Evolutionary conservation across 768 basidiomycete species (phyloP).

Genomic region (Naganishia antarctica): DNA sequence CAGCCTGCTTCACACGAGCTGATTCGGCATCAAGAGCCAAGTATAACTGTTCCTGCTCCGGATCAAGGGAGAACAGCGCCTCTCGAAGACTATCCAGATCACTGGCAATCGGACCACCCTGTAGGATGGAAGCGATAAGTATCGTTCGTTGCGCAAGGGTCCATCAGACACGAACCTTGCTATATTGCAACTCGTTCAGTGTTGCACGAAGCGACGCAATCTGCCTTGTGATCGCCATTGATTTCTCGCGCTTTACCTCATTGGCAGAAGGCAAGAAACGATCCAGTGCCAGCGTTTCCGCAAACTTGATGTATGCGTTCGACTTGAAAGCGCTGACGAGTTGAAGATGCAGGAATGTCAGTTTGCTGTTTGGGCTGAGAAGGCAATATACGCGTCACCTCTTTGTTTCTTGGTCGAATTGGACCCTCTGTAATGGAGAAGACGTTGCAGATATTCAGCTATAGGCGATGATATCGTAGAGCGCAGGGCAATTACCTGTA

Average conservation of each 20-base stretch:
- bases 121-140: background rate
- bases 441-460: conserved; percentile 25
- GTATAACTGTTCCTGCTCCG: conserved; percentile 34
- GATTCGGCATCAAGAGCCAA: conserved; percentile 34
- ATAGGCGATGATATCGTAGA: no score
- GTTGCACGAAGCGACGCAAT: conserved; percentile 64
- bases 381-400: conserved; percentile 1
- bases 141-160: no score
- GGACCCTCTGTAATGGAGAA: conserved; percentile 62
- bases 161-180: conserved; percentile 57
- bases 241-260: conserved; percentile 63
- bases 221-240: conserved; percentile 65
- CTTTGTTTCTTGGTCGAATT: conserved; percentile 49
- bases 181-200: conserved; percentile 62
- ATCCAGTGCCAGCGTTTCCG: conserved; percentile 80
- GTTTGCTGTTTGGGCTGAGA: background rate
- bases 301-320: conserved; percentile 89
- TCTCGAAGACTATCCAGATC: conserved; percentile 30
- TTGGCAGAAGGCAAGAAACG: conserved; percentile 78
- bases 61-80: conserved; percentile 28
- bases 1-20: conserved; percentile 24
- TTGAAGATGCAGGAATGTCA: background rate
- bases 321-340: conserved; percentile 58
- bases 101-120: conserved; percentile 34
- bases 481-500: no score